phyloP scores from a whole-genome alignment of 192 early-diverging fungal genomes.

The Allomyces javanicus region DNA sequence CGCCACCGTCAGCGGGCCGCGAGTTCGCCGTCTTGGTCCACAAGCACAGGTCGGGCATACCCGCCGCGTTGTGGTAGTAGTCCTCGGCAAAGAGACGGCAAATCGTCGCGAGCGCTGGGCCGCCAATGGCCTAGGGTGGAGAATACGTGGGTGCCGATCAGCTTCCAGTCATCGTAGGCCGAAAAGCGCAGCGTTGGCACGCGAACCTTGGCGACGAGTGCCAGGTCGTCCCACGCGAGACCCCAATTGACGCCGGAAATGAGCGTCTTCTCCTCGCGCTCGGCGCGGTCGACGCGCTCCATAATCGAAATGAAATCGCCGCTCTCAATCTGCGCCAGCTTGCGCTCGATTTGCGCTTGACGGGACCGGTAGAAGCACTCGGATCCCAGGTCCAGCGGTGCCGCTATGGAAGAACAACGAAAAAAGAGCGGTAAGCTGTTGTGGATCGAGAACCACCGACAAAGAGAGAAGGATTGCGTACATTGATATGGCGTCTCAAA shows the following conservation, averaged over 20 bases:
- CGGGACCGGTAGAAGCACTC: not conserved
- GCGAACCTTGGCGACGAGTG: no score
- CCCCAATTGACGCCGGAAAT: no score
- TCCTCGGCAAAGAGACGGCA: not conserved
- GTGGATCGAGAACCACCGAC: no score
- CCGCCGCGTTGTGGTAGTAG: not conserved
- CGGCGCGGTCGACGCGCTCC: no score
- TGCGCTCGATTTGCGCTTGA: not conserved
- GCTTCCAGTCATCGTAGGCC: no score
- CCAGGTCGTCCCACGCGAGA: no score
- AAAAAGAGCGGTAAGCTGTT: no score
- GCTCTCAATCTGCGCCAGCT: not conserved
- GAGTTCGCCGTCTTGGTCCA: not conserved
- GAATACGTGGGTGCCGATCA: no score
- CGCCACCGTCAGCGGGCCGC: no score
- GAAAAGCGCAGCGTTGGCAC: no score
- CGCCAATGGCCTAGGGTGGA: not conserved
- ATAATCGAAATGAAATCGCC: not conserved
- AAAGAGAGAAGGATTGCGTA: not conserved
- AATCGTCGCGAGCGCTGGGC: not conserved
- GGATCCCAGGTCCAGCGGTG: not conserved
- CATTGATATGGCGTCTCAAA: not conserved
- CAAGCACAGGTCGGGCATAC: not conserved
- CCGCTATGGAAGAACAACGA: not conserved
- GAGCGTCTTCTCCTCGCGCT: no score